These are phyloP conservation scores for Backusella morwellensis DNA, from an alignment of 192 early-diverging fungal genomes.

Conservation along the genomic window DNA sequence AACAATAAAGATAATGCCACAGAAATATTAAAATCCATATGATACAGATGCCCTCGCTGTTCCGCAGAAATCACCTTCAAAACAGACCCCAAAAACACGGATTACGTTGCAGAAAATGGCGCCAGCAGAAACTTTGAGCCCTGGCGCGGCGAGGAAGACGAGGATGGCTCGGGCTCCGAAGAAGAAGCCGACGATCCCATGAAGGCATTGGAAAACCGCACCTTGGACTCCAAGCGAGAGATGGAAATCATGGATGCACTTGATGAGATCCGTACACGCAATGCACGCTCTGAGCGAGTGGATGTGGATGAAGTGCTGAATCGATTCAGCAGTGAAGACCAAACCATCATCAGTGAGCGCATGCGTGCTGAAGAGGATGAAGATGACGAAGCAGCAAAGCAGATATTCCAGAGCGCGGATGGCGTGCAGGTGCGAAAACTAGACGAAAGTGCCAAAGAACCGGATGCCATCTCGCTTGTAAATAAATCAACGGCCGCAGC, in stretches of 20 bases:
- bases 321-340: constrained; percentile 42
- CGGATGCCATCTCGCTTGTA: constrained; percentile 35
- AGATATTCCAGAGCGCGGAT: constrained; percentile 62
- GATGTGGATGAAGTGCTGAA: constrained; percentile 65
- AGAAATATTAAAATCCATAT: not conserved
- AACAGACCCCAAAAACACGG: constrained; percentile 93
- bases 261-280: constrained; percentile 90
- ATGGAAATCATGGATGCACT: constrained; percentile 98
- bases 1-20: not conserved
- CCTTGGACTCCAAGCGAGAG: constrained; percentile 89
- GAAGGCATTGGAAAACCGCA: constrained; percentile 92
- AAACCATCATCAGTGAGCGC: constrained; percentile 18
- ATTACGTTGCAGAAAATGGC: constrained; percentile 93
- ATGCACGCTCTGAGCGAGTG: constrained; percentile 80
- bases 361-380: constrained; percentile 51
- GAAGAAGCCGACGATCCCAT: constrained; percentile 95
- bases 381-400: constrained; percentile 65
- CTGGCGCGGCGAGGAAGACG: constrained; percentile 67
- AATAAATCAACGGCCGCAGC: constrained; percentile 8
- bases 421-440: constrained; percentile 66
- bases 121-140: constrained; percentile 95
- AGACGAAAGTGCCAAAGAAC: constrained; percentile 39
- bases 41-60: constrained; percentile 90
- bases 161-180: constrained; percentile 39
- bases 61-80: constrained; percentile 97